Percentiles rank a stretch among this genome's conserved stretches.
Conservation (phyloP, 352 stramenopile genomes). For the Phytophthora melonis region DNA sequence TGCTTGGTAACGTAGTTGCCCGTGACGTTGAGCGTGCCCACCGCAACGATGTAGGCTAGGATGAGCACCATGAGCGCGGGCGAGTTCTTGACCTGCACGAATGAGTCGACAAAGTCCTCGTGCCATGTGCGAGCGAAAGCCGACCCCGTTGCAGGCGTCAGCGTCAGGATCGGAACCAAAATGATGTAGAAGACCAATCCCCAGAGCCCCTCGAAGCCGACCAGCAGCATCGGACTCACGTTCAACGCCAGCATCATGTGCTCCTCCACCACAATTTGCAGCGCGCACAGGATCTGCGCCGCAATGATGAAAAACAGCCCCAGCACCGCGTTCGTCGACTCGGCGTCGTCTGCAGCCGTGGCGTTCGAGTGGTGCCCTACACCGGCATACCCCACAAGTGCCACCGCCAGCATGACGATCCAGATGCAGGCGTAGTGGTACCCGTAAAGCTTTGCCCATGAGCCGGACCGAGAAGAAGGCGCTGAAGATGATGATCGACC, state of each 20-base stretch:
- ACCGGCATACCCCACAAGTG: conserved; percentile 75
- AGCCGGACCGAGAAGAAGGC: conserved; percentile 86
- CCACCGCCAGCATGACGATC: conserved; percentile 75
- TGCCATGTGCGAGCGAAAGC: conserved; percentile 81
- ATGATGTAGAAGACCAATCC: conserved; percentile 84
- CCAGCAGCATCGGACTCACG: conserved; percentile 88
- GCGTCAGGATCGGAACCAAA: conserved; percentile 72
- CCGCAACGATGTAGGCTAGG: conserved; percentile 69
- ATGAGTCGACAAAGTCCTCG: conserved; percentile 84
- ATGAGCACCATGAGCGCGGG: conserved; percentile 64
- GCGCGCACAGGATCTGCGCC: conserved; percentile 82
- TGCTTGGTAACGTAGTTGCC: conserved; percentile 91
- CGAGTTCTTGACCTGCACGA: conserved; percentile 81
- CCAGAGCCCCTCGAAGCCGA: conserved; percentile 90
- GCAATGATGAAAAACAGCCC: conserved; percentile 82
- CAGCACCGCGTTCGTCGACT: conserved; percentile 64
- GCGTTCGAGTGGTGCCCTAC: conserved; percentile 42
- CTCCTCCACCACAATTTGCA: conserved; percentile 93
- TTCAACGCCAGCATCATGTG: conserved; percentile 87
- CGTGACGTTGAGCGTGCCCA: conserved; percentile 85
- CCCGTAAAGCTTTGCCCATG: conserved; percentile 80
- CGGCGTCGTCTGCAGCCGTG: conserved; percentile 20
- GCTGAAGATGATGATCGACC: conserved; percentile 93
- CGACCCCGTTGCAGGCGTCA: conserved; percentile 56
- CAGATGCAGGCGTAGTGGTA: conserved; percentile 91